Conservation (phyloP, 129 eudicot genomes). For the Flaveria brownii region DNA sequence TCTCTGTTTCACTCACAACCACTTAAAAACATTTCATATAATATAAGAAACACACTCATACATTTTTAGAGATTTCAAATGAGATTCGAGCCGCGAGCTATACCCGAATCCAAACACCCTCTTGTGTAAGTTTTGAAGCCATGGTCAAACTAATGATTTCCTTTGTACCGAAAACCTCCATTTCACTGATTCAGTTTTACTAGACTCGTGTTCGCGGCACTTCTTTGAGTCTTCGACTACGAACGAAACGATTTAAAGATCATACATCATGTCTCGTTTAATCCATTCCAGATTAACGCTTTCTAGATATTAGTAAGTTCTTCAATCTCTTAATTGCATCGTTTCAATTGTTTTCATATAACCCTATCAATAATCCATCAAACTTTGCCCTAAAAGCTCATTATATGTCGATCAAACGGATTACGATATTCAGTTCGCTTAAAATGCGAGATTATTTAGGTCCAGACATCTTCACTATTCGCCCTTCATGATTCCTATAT, state of each 20-base stretch:
- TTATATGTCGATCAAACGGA: slow-evolving; percentile 14
- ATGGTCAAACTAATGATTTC: too few relatives aligned
- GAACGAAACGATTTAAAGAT: slow-evolving; percentile 19
- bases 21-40: too few relatives aligned
- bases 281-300: slow-evolving; percentile 32
- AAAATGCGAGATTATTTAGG: background rate
- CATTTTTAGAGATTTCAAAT: too few relatives aligned
- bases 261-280: slow-evolving; percentile 45
- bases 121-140: too few relatives aligned
- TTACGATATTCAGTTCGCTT: background rate
- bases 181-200: background rate
- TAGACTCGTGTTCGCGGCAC: background rate
- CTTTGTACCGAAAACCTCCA: background rate
- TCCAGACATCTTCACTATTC: background rate
- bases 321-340: background rate
- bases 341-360: background rate
- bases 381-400: background rate
- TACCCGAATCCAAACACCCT: too few relatives aligned
- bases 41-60: too few relatives aligned
- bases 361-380: background rate
- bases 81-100: too few relatives aligned
- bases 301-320: slow-evolving; percentile 41
- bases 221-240: slow-evolving; percentile 1
- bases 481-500: too few relatives aligned
- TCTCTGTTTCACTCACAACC: too few relatives aligned